Base-by-base conservation (phyloP, 192 early-diverging fungal species). In the Martensiomyces pterosporus region DNA sequence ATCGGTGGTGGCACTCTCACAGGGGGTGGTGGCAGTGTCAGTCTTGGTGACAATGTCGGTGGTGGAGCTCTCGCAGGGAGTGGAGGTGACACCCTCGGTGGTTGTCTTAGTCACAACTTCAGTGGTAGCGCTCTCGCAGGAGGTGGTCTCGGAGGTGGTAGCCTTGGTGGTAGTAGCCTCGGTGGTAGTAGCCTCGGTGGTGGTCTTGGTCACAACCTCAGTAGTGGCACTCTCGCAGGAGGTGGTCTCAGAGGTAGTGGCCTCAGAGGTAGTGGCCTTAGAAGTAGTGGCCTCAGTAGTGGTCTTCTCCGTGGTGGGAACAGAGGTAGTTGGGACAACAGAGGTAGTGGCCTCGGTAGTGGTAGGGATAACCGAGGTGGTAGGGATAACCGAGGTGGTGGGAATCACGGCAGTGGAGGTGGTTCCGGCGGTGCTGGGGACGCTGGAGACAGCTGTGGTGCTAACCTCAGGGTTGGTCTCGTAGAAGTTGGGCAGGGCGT, bases 401-500 rank as follows among this genome's bases (percentile, higher is more conserved):
- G 29, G 29, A 12, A 32, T 12, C 6, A 32, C 53, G 12, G 40
- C 40, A 7, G 51, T 9, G 3, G 50, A 14, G 7, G 16, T 45
- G 25, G 42, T 24, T 42, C 32, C 38, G 21, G 18, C n/a, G 17
- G 32, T 40, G 16, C n/a, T 25, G n/a, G 18, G 35, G 23, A 34
- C 32, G 39, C 52, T 26, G 15, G 44, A 41, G 45, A 37, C 50
- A 24, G 12, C 51, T 22, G 59, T 14, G 21, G 47, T 47, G 49
- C 34, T 27, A 23, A 34, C 23, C 3, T 16, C 24, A 21, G 57
- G 19, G 48, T 14, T 44, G 18, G 45, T 29, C 49, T 52, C 55
- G 37, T n/a, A 49, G 29, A 32, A 5, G 29, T 10, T 32, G 34
- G 67, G 67, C 60, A 63, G 53, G 19, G 67, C 67, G 23, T 38